A percentile compares a stretch with the other conserved stretches of the same genome.
Evolutionary conservation across 306 rosid genomes (phyloP).

Genomic region (Quercus alba): DNA sequence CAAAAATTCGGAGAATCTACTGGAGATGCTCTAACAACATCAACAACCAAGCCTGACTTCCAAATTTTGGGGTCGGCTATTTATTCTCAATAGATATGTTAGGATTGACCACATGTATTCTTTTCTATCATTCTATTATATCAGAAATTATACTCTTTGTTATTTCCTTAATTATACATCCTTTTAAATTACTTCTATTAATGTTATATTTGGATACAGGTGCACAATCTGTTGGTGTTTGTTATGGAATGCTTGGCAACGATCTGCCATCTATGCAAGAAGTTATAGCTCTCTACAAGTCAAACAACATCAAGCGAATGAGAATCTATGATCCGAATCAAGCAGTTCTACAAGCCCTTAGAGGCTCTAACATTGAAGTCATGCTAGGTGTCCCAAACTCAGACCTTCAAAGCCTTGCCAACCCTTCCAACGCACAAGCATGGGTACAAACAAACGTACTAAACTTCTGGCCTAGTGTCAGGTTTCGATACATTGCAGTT

Average conservation of each 20-base stretch:
- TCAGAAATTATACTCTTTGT: not conserved
- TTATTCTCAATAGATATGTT: too few relatives aligned
- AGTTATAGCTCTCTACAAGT: slow-evolving; percentile 40
- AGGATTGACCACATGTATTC: too few relatives aligned
- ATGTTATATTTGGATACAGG: slow-evolving; percentile 18
- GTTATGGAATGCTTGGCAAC: slow-evolving; percentile 63
- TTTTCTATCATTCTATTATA: too few relatives aligned
- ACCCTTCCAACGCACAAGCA: slow-evolving; percentile 25
- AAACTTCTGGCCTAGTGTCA: slow-evolving; percentile 43
- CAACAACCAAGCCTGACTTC: too few relatives aligned
- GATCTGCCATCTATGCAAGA: slow-evolving; percentile 47
- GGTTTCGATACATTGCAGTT: slow-evolving; percentile 48
- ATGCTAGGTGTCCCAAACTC: slow-evolving; percentile 58
- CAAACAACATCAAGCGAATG: slow-evolving; percentile 49
- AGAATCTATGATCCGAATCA: slow-evolving; percentile 60
- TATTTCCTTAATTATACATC: not conserved
- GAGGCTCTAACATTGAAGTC: slow-evolving; percentile 49
- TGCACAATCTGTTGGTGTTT: slow-evolving; percentile 53
- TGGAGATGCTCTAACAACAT: not conserved
- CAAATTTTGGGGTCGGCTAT: too few relatives aligned
- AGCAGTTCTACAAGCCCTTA: slow-evolving; percentile 43
- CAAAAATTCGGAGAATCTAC: too few relatives aligned
- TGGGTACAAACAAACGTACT: slow-evolving; percentile 53
- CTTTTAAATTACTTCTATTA: not conserved
- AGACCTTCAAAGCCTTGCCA: slow-evolving; percentile 47